These are phyloP conservation scores for Circinella minor DNA, from an alignment of 371 early-diverging fungal species.

Conservation along the genomic window DNA sequence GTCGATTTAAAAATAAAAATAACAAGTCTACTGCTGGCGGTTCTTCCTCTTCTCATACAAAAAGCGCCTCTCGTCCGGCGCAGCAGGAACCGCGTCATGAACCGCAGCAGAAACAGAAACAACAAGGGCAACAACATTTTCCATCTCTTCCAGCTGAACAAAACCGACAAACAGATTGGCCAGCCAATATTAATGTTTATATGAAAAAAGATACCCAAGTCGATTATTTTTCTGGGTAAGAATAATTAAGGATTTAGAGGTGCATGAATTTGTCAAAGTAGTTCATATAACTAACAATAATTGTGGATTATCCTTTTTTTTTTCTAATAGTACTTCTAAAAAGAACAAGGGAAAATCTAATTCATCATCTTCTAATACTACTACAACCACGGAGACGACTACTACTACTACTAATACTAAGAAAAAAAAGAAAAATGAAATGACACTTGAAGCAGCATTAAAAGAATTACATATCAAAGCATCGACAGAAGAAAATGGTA, in stretches of 20 bases:
- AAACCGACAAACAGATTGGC: conserved; percentile 35
- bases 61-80: too few relatives aligned
- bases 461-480: conserved; percentile 51
- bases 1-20: conserved; percentile 29
- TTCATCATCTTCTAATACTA: not conserved
- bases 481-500: conserved; percentile 28
- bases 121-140: conserved; percentile 18
- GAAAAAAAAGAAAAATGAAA: conserved; percentile 42
- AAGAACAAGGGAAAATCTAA: conserved; percentile 18
- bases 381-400: conserved; percentile 19
- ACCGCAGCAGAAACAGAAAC: conserved; percentile 5
- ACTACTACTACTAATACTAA: too few relatives aligned
- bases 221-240: conserved; percentile 50
- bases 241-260: not conserved
- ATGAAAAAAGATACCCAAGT: conserved; percentile 53
- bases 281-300: too few relatives aligned
- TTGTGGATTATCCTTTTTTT: not conserved
- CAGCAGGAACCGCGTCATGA: not conserved
- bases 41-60: not conserved
- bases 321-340: not conserved
- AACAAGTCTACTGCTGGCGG: conserved; percentile 5
- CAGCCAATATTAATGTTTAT: conserved; percentile 50
- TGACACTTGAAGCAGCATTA: conserved; percentile 51
- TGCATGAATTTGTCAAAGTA: too few relatives aligned
- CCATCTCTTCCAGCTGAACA: conserved; percentile 36